Evolutionary conservation across 2,329 filamentous ascomycete species (phyloP).

Genomic region (Fusarium beomiforme): DNA sequence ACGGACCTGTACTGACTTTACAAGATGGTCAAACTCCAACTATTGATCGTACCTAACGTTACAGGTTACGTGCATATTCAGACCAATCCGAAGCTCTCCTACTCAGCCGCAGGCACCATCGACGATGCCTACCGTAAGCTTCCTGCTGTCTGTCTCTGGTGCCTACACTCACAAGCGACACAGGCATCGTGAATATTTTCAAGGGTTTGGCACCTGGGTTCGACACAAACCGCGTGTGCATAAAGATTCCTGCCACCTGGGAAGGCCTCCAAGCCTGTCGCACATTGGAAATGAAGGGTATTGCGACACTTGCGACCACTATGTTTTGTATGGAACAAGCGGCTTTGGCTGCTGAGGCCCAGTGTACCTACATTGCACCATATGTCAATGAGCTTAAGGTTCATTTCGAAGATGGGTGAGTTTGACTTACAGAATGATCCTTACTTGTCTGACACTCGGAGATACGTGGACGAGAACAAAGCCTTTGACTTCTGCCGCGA

Average conservation of each 20-base stretch:
- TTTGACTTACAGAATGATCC: neutral
- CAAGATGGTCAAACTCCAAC: slow-evolving; percentile 65
- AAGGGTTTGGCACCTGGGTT: slow-evolving; percentile 42
- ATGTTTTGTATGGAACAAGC: slow-evolving; percentile 72
- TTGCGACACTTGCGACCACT: slow-evolving; percentile 70
- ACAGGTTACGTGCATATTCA: slow-evolving; percentile 67
- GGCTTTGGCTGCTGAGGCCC: slow-evolving; percentile 63
- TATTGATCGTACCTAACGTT: slow-evolving; percentile 60
- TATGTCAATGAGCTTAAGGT: slow-evolving; percentile 74
- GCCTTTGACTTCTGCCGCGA: slow-evolving; percentile 61
- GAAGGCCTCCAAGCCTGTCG: slow-evolving; percentile 70
- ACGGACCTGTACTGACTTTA: neutral
- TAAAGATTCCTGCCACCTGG: slow-evolving; percentile 72
- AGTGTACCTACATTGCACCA: slow-evolving; percentile 71
- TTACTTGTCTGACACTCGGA: slow-evolving; percentile 35
- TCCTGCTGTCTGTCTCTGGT: fast-evolving
- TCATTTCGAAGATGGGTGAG: slow-evolving; percentile 63
- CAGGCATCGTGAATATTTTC: slow-evolving; percentile 58
- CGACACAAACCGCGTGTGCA: slow-evolving; percentile 62
- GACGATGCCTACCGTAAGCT: slow-evolving; percentile 60
- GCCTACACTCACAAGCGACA: neutral
- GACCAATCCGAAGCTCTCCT: slow-evolving; percentile 66
- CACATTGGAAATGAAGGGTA: slow-evolving; percentile 60
- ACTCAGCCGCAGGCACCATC: slow-evolving; percentile 59
- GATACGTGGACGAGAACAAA: slow-evolving; percentile 59